Evolutionary conservation across 345 rosid species (phyloP).

Genomic region (Melaleuca alternifolia): DNA sequence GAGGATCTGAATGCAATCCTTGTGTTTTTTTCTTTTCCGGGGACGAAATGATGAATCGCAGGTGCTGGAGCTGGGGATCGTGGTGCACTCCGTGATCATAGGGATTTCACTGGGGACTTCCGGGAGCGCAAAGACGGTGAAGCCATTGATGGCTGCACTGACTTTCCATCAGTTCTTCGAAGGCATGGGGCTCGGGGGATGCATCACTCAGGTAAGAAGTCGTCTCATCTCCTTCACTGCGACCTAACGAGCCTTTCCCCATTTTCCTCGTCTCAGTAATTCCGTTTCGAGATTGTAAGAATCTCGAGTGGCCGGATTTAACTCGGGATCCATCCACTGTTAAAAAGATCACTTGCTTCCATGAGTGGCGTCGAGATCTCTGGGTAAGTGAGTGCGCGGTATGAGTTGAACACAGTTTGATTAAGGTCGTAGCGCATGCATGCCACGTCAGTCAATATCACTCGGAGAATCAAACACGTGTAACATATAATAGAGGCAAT

Average conservation of each 20-base stretch:
- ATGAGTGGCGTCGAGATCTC: background rate
- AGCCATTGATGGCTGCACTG: constrained; percentile 45
- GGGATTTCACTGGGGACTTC: constrained; percentile 65
- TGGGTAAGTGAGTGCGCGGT: fast-evolving
- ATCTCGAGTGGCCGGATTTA: background rate
- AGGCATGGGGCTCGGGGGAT: constrained; percentile 73
- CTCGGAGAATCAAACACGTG: background rate
- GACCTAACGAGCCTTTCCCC: background rate
- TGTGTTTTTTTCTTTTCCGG: background rate
- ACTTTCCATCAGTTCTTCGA: constrained; percentile 75
- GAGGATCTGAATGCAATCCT: background rate
- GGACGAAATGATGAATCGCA: background rate
- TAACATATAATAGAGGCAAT: background rate
- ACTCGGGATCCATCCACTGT: background rate
- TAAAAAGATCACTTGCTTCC: background rate
- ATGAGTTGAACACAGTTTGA: fast-evolving
- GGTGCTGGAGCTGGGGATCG: constrained; percentile 69
- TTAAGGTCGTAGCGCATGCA: background rate
- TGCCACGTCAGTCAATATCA: background rate
- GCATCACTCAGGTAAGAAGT: constrained; percentile 37
- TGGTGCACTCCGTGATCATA: constrained; percentile 62
- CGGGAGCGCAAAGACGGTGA: constrained; percentile 35
- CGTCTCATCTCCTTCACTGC: background rate
- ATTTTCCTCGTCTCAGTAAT: background rate
- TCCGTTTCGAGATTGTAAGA: background rate